These are phyloP conservation scores for Radiomyces spectabilis DNA, from an alignment of 192 early-diverging fungal genomes.

Conservation along the genomic window DNA sequence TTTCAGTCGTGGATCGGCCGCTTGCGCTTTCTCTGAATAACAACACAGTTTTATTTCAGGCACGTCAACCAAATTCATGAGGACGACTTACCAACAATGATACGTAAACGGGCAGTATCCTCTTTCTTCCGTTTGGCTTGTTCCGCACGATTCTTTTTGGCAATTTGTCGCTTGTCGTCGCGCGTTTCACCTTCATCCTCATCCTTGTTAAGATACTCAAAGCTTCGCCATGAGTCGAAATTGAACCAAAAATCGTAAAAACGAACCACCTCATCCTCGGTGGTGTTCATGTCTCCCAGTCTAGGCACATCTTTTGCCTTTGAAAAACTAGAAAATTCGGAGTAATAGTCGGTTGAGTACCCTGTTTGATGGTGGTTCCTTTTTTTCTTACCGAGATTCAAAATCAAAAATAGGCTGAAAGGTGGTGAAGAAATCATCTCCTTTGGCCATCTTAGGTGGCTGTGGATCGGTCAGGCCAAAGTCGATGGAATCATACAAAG, in stretches of 20 bases:
- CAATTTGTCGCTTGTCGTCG: conserved; percentile 71
- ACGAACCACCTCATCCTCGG: conserved; percentile 58
- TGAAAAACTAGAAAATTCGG: conserved; percentile 34
- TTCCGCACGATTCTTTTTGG: conserved; percentile 69
- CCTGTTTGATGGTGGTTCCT: not conserved
- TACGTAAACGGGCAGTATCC: conserved; percentile 63
- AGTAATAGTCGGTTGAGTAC: not conserved
- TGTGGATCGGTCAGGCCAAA: conserved; percentile 61
- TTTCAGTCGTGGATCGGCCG: conserved; percentile 68
- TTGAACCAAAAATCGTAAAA: conserved; percentile 69
- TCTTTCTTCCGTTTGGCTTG: conserved; percentile 74
- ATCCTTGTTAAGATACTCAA: conserved; percentile 78
- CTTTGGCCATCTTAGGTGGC: conserved; percentile 28
- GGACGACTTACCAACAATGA: conserved; percentile 44
- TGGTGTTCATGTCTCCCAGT: conserved; percentile 50
- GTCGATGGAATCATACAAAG: conserved; percentile 77
- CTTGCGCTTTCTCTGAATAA: too few relatives aligned
- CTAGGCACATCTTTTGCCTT: conserved; percentile 46
- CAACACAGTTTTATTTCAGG: too few relatives aligned
- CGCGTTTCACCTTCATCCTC: conserved; percentile 71
- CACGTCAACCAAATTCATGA: too few relatives aligned
- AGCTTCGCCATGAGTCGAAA: conserved; percentile 82
- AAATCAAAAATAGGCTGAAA: conserved; percentile 59
- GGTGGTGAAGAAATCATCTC: conserved; percentile 28
- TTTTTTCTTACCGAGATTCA: conserved; percentile 39